A percentile compares a stretch with the other conserved stretches of the same genome.
Evolutionary conservation across 768 basidiomycete species (phyloP).

Genomic region (Panaeolus cyanescens): DNA sequence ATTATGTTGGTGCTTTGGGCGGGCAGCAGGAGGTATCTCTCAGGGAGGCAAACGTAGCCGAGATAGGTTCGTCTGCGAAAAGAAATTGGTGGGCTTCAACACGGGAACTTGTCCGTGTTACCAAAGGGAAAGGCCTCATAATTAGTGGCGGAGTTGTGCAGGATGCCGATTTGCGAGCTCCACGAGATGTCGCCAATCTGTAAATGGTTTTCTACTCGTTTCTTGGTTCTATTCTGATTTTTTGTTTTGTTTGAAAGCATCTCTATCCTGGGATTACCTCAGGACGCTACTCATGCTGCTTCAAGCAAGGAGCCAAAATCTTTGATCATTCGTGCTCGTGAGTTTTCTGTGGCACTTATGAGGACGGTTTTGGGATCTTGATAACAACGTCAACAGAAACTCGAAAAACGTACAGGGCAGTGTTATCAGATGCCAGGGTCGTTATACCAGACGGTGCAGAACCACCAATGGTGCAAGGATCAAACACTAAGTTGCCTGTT

Average conservation of each 20-base stretch:
- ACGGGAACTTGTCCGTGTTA: conserved; percentile 75
- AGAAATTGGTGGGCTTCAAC: conserved; percentile 86
- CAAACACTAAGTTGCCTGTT: neutral
- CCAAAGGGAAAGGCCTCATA: conserved; percentile 77
- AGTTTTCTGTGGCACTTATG: conserved; percentile 26
- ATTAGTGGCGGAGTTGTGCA: conserved; percentile 69
- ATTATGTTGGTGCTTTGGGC: conserved; percentile 73
- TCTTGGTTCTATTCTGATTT: neutral
- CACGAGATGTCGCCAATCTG: conserved; percentile 78
- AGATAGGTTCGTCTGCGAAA: conserved; percentile 57
- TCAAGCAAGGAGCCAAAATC: conserved; percentile 64
- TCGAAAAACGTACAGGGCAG: conserved; percentile 77
- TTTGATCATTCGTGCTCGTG: conserved; percentile 72
- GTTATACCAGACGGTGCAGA: conserved; percentile 47
- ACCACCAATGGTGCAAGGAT: neutral
- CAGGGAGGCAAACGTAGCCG: conserved; percentile 47
- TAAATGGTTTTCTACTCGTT: conserved; percentile 32
- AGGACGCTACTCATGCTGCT: conserved; percentile 67
- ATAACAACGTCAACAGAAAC: conserved; percentile 68
- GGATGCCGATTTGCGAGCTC: conserved; percentile 66
- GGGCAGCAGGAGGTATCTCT: conserved; percentile 55
- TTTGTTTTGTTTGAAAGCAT: conserved; percentile 27
- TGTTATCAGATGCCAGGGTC: conserved; percentile 73
- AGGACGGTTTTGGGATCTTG: neutral
- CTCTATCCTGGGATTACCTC: conserved; percentile 65